Conservation (phyloP, 805 yeast genomes). For the Gaillardinia entomophila region DNA sequence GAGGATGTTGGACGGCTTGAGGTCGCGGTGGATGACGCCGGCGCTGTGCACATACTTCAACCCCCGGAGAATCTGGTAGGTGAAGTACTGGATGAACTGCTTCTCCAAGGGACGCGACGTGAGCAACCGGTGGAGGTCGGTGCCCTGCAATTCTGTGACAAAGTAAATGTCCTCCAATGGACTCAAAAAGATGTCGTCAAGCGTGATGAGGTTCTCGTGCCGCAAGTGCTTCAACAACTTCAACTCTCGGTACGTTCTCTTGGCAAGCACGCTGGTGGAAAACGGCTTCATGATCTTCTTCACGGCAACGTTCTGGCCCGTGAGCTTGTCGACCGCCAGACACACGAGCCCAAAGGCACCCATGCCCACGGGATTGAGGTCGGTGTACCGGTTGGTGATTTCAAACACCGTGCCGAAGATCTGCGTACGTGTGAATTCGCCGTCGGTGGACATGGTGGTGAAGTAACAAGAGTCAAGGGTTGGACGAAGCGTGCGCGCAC, state of each 20-base stretch:
- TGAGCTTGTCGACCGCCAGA: conserved; percentile 87
- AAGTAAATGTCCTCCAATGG: conserved; percentile 95
- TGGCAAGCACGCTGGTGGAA: conserved; percentile 88
- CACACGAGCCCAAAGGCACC: conserved; percentile 99
- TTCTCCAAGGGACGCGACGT: conserved; percentile 92
- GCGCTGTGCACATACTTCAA: conserved; percentile 88
- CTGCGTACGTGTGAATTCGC: conserved; percentile 66
- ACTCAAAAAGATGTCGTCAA: conserved; percentile 89
- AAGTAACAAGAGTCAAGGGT: background rate
- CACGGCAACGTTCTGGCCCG: conserved; percentile 91
- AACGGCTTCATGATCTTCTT: conserved; percentile 98
- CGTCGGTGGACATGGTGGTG: conserved; percentile 32
- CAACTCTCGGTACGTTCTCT: conserved; percentile 93
- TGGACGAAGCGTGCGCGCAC: too few species aligned
- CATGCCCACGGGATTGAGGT: conserved; percentile 97
- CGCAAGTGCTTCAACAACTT: conserved; percentile 87
- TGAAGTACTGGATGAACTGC: conserved; percentile 93
- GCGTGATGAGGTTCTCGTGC: conserved; percentile 89
- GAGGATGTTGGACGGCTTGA: conserved; percentile 78
- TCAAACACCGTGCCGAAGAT: conserved; percentile 95
- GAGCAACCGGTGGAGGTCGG: conserved; percentile 86
- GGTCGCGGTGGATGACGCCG: conserved; percentile 85
- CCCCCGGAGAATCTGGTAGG: conserved; percentile 90
- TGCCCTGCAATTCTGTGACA: conserved; percentile 95
- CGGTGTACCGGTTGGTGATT: conserved; percentile 83